These are phyloP conservation scores for Eremothecium coryli DNA, from an alignment of 1,139 yeast genomes.

Conservation along the genomic window DNA sequence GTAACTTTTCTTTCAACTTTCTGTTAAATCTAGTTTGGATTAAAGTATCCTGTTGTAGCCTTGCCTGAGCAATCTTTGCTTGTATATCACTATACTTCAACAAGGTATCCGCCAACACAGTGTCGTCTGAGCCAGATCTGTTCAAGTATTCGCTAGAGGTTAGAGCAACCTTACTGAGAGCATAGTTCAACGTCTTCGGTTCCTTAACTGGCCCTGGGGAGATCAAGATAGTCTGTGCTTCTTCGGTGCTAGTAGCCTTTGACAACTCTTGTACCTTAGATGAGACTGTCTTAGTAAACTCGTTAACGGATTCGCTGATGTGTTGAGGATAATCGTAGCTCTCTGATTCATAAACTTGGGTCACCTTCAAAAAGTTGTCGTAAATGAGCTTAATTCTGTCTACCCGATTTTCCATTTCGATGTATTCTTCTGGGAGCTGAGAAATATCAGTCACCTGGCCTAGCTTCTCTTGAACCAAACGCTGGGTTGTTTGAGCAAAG, in stretches of 20 bases:
- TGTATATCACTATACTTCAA: constrained; percentile 46
- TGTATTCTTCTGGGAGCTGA: constrained; percentile 75
- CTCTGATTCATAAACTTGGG: constrained; percentile 64
- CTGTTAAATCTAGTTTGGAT: constrained; percentile 63
- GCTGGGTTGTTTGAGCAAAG: constrained; percentile 72
- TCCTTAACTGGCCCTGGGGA: constrained; percentile 49
- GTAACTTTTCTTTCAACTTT: constrained; percentile 54
- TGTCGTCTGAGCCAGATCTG: constrained; percentile 32
- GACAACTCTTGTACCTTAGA: constrained; percentile 61
- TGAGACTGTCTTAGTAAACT: constrained; percentile 60
- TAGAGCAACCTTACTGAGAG: constrained; percentile 69
- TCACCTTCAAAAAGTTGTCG: constrained; percentile 62
- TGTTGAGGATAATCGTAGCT: constrained; percentile 83
- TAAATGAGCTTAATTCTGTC: constrained; percentile 69
- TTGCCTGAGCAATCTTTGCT: constrained; percentile 70
- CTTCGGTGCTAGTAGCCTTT: constrained; percentile 68
- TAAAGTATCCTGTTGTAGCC: constrained; percentile 73
- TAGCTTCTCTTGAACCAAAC: constrained; percentile 68
- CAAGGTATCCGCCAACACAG: constrained; percentile 40
- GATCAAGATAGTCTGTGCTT: constrained; percentile 70
- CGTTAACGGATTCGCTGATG: constrained; percentile 62
- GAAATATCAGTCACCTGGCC: constrained; percentile 75
- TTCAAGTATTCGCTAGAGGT: constrained; percentile 34
- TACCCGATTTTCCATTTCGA: constrained; percentile 63
- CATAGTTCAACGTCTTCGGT: constrained; percentile 81